Conservation (phyloP, 768 basidiomycete species). For the Dictyophora rubrovolvata region DNA sequence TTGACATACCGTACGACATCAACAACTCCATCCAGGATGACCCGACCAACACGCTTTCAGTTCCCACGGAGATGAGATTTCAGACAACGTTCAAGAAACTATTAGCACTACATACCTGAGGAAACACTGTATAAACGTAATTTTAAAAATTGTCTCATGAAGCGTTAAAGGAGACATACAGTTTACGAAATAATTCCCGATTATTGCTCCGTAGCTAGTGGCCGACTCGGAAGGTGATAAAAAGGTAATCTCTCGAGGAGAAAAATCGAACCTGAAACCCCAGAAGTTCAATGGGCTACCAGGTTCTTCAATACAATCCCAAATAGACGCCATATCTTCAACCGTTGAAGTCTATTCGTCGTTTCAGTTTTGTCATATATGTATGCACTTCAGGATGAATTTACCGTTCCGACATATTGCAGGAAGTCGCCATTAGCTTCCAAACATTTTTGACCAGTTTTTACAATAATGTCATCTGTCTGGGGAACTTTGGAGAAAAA, state of each 20-base stretch:
- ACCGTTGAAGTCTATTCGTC: neutral
- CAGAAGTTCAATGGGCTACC: neutral
- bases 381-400: neutral
- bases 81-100: neutral
- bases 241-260: neutral
- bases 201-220: neutral
- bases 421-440: slow-evolving; percentile 2
- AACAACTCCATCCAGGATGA: slow-evolving; percentile 2
- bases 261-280: slow-evolving; percentile 3
- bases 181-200: slow-evolving; percentile 7
- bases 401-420: slow-evolving; percentile 4
- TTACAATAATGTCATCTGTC: neutral
- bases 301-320: neutral
- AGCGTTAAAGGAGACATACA: neutral
- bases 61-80: neutral
- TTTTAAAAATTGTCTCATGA: neutral
- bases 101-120: neutral
- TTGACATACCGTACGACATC: neutral
- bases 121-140: neutral
- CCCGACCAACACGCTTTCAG: slow-evolving; percentile 1
- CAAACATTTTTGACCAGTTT: neutral
- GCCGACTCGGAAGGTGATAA: neutral
- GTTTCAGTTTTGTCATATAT: neutral
- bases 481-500: neutral
- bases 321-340: slow-evolving; percentile 1